Evolutionary conservation across 176 grass and related monocot species (phyloP), one percentile per base, ranked within the genome.

Genomic region (Phragmites australis): DNA sequence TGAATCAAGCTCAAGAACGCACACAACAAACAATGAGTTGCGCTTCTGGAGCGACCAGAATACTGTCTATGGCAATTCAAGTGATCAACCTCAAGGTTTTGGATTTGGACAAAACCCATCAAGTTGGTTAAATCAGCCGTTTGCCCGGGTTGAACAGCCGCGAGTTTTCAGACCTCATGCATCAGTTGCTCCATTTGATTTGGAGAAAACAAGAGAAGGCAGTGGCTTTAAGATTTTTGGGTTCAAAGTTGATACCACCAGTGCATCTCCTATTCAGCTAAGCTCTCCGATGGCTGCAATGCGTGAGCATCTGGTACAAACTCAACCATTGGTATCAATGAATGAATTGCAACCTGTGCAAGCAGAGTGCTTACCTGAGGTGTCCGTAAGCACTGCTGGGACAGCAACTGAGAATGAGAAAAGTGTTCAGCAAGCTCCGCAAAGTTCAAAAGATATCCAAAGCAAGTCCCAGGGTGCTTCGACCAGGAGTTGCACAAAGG

Each of bases 401-500:
- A 85, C 82, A 22, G 43, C 50, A 26, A 62, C 44, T 68, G 94
- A 88, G 42, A 82, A 93, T 62, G 94, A 88, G 62, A 89, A 89
- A 54, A 72, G 69, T 64, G 37, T 34, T 78, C 87, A 89, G 45
- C 89, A 88, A 77, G 62, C 68, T 72, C 72, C 26, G 14, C 78
- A 86, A 37, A 83, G 66, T 81, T 72, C 52, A 63, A 97, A 93
- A 79, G 87, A 97, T 54, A 62, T 48, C 54, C 91, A 89, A 81
- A 80, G 74, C 86, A 97, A 97, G 66, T 59, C 83, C 19, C 91
- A 87, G 13, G 50, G 81, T 66, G 65, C 76, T 84, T 91, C 94
- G 0, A 89, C 83, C 37, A 89, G 94, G 76, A 97, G 94, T 68
- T 97, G 94, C 60, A 97, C 91, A 34, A 97, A 97, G 94, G 94